Base-by-base conservation (phyloP, 169 alveolate species). In the Cryptosporidium xiaoi region DNA sequence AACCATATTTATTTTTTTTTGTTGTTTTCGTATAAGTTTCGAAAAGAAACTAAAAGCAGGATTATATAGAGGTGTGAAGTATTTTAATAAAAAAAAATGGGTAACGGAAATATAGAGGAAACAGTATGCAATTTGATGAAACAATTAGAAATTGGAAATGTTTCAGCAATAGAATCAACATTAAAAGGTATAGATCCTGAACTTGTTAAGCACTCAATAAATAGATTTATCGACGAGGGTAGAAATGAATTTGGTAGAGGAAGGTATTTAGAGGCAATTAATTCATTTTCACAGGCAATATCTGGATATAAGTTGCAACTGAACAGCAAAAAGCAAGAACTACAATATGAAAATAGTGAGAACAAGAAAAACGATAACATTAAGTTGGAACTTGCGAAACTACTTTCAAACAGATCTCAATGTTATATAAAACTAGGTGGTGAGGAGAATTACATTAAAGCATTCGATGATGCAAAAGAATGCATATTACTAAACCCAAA, bases 401-500 rank as follows among this genome's bases (percentile, higher is more conserved):
- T 77, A 24, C 27, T 60, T 46, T 40, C 87, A 58, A 77, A 77
- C 44, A 77, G 87, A 77, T 46, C 66, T 24, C 87, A 60, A 77
- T 77, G 87, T 34, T 77, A 60, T n/a, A 18, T 77, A 27, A 60
- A 60, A 20, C 64, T 60, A 1, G 71, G 71, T 0, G 24, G 66
- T 56, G 87, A 77, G 44, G 87, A 77, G 29, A 44, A 77, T 27
- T 77, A 60, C 15, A 48, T 10, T n/a, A 77, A 62, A 62, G 87
- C 87, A 27, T 60, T 77, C 18, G 71, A 77, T 55, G 87, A 77
- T 60, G 87, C 87, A 77, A 77, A 77, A 34, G 87, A 77, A 60
- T 34, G 77, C 46, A 77, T 77, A 27, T 40, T 77, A 27, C 24
- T 77, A 3, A 29, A 77, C 48, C 71, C 87, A 12, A 44, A 60